Evolutionary conservation across 257 asterid genomes (phyloP).

Genomic region (Solanum sejunctum): DNA sequence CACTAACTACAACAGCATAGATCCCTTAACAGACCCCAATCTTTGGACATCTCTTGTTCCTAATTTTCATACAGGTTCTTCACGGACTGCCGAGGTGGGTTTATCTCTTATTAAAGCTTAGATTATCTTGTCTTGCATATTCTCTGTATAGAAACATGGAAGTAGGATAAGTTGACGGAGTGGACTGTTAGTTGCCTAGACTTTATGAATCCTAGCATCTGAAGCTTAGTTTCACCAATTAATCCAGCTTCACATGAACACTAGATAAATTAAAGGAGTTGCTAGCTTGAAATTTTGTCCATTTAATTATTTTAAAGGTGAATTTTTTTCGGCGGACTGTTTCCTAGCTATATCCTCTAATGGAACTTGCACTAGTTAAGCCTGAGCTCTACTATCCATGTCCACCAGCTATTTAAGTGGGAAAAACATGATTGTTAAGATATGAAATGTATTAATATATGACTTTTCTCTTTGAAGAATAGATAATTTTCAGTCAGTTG

Average conservation of each 20-base stretch:
- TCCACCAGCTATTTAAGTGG: neutral
- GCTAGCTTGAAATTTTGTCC: neutral
- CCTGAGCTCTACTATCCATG: neutral
- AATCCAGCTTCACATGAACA: neutral
- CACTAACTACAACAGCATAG: slow-evolving; percentile 58
- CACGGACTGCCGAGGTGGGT: slow-evolving; percentile 58
- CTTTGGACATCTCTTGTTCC: slow-evolving; percentile 79
- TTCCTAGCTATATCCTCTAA: neutral
- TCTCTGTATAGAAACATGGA: neutral
- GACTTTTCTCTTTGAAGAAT: neutral
- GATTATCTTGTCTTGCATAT: neutral
- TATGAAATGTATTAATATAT: neutral
- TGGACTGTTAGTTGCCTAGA: neutral
- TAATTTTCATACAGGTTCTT: slow-evolving; percentile 62
- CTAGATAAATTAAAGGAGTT: neutral
- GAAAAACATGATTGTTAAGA: neutral
- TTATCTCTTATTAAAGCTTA: slow-evolving; percentile 1
- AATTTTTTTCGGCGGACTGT: neutral
- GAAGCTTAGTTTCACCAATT: neutral
- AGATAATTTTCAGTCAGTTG: neutral
- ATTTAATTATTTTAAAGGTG: neutral
- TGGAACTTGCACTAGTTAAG: neutral
- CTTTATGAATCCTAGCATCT: neutral
- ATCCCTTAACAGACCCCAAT: slow-evolving; percentile 65
- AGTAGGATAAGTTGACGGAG: neutral